A percentile compares a stretch with the other conserved stretches of the same genome.
These are phyloP conservation scores for Chionographis japonica DNA, from an alignment of 106 monocot genomes.

Conservation along the genomic window DNA sequence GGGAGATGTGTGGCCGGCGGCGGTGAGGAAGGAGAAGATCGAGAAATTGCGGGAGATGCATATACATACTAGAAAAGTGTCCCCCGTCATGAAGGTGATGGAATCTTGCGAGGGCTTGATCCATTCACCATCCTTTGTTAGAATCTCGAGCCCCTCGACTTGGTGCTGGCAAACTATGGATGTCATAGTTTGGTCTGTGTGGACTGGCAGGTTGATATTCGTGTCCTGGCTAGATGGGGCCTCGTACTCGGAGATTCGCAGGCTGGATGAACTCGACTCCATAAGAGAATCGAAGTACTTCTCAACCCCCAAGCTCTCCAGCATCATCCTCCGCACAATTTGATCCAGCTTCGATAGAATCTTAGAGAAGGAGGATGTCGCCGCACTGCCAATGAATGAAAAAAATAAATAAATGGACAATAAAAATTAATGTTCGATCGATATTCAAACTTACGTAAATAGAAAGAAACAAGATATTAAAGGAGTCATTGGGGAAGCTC, in stretches of 20 bases:
- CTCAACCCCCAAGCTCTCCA: constrained; percentile 7
- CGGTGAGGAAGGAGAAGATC: too few relatives aligned
- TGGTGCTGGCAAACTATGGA: neutral
- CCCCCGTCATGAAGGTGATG: constrained; percentile 4
- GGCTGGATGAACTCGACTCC: neutral
- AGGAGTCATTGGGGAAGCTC: too few relatives aligned
- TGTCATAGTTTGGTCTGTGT: neutral
- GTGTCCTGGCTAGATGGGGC: neutral
- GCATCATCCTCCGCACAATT: constrained; percentile 8
- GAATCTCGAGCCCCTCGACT: neutral
- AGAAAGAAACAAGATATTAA: too few relatives aligned
- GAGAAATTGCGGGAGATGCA: too few relatives aligned
- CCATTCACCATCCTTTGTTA: constrained; percentile 3
- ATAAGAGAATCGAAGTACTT: constrained; percentile 5
- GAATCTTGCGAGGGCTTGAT: neutral
- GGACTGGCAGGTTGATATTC: neutral
- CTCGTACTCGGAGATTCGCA: constrained; percentile 10
- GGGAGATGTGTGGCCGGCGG: too few relatives aligned
- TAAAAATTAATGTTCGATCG: too few relatives aligned
- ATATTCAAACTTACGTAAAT: too few relatives aligned
- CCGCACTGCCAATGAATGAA: too few relatives aligned
- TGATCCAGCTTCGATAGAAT: neutral
- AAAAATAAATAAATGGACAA: too few relatives aligned
- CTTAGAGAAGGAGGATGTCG: too few relatives aligned
- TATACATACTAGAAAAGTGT: neutral